Base-by-base conservation (phyloP, 228 moss, liverwort and hornwort genomes). In the Sphagnum magellanicum region DNA sequence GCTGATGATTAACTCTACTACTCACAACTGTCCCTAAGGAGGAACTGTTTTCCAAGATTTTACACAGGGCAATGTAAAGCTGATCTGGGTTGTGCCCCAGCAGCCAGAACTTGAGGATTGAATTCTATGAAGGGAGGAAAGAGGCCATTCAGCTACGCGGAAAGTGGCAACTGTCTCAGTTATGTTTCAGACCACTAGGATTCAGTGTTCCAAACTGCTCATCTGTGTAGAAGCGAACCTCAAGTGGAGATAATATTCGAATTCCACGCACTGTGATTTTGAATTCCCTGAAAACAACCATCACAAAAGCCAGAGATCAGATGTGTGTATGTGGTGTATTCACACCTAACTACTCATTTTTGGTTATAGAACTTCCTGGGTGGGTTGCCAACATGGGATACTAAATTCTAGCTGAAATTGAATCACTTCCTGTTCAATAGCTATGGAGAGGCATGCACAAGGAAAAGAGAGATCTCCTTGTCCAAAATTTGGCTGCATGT, bases 241-340 rank as follows among this genome's bases (percentile, higher is more conserved):
- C 85, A 8, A 76, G 70, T 1, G 81, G 85, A 11, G 85, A 86
- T 66, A 86, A 59, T 61, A 86, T 86, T 46, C 79, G 77, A 65
- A 86, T 86, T 53, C 74, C 79, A 7, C 85, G 81, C 5, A 86
- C 85, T 6, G 79, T 79, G 72, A 66, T 77, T 46, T 79, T 79
- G 65, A 86, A 86, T 59, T 86, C 81, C 6, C 85, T 86, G 79
- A 63, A 61, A 74, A 46, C 32, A 16, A 53, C 16, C 57, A 65
- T 11, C 6, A 72, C 1, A 10, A 9, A 72, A 55, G 55, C 8
- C 9, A 8, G 12, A 12, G 12, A 55, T 55, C 55, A 55, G 9
- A 8, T 55, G 55, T 55, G 12, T 12, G 9, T 55, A 55, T 55
- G 55, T 55, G 55, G 8, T 55, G 55, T 55, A 55, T 55, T 55